A percentile compares a stretch with the other conserved stretches of the same genome.
phyloP scores from a whole-genome alignment of 2,329 filamentous ascomycete genomes.

The Ilyonectria mors-panacis region DNA sequence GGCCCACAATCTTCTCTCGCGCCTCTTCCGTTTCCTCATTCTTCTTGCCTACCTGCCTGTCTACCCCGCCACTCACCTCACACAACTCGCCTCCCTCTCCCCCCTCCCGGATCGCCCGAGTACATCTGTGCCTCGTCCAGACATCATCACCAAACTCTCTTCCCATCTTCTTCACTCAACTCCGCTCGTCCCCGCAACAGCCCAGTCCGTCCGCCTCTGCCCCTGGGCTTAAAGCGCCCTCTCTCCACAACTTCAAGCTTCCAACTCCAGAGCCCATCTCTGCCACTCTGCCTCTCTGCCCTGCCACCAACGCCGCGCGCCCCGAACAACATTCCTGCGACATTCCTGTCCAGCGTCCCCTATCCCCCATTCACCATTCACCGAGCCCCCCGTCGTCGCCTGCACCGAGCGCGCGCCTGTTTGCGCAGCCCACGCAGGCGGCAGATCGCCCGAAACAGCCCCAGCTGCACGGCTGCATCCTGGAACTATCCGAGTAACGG shows the following conservation, averaged over 20 bases:
- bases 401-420: slow-evolving; percentile 14
- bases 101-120: neutral
- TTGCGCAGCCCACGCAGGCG: slow-evolving; percentile 19
- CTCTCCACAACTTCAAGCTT: neutral
- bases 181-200: slow-evolving; percentile 12
- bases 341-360: no score
- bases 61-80: neutral
- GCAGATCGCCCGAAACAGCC: slow-evolving; percentile 26
- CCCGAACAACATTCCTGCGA: no score
- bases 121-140: neutral
- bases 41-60: neutral
- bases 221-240: neutral
- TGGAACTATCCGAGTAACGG: slow-evolving; percentile 28
- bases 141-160: slow-evolving; percentile 7
- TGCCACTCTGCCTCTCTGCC: neutral
- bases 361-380: neutral
- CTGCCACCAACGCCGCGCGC: neutral
- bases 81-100: no score
- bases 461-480: slow-evolving; percentile 3
- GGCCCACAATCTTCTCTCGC: neutral
- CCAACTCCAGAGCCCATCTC: neutral
- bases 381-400: neutral
- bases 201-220: neutral
- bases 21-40: neutral
- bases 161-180: neutral